Evolutionary conservation across 805 yeast species (phyloP).

Genomic region (Barnettozyma vustinii): DNA sequence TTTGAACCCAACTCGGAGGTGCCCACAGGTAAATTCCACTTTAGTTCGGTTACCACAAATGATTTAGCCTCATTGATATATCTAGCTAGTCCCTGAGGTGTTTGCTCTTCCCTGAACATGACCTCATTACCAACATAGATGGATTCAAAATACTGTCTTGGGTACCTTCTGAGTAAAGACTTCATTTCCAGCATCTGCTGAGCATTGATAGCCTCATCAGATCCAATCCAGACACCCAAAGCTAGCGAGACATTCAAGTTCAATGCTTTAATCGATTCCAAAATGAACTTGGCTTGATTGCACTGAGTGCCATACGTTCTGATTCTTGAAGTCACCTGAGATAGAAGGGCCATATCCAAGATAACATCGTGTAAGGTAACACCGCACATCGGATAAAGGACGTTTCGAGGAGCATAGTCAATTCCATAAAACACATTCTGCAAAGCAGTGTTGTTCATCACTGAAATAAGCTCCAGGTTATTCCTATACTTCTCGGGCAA

Average conservation of each 20-base stretch:
- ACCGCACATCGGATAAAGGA: conserved; percentile 51
- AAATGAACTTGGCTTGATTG: conserved; percentile 44
- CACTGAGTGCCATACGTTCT: conserved; percentile 61
- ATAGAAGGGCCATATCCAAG: conserved; percentile 50
- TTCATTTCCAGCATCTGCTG: conserved; percentile 43
- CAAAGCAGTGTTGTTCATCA: conserved; percentile 33
- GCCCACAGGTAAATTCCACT: conserved; percentile 47
- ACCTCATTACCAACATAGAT: conserved; percentile 62
- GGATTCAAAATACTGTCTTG: conserved; percentile 41
- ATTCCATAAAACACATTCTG: conserved; percentile 47
- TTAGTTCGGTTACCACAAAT: conserved; percentile 30
- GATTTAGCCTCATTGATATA: conserved; percentile 39
- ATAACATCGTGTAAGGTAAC: conserved; percentile 41
- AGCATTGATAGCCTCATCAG: conserved; percentile 37
- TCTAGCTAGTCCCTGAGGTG: conserved; percentile 31
- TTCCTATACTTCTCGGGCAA: conserved; percentile 29
- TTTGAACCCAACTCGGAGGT: conserved; percentile 54
- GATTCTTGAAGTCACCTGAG: conserved; percentile 53
- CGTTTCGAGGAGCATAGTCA: conserved; percentile 53
- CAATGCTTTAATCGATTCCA: conserved; percentile 47
- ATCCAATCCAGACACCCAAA: conserved; percentile 60
- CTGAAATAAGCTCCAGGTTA: conserved; percentile 30
- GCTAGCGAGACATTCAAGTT: conserved; percentile 51
- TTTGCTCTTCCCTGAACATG: conserved; percentile 45
- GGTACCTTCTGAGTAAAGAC: conserved; percentile 35